Base-by-base conservation (phyloP, 2,329 filamentous ascomycete genomes). In the Nannizzia gypsea region DNA sequence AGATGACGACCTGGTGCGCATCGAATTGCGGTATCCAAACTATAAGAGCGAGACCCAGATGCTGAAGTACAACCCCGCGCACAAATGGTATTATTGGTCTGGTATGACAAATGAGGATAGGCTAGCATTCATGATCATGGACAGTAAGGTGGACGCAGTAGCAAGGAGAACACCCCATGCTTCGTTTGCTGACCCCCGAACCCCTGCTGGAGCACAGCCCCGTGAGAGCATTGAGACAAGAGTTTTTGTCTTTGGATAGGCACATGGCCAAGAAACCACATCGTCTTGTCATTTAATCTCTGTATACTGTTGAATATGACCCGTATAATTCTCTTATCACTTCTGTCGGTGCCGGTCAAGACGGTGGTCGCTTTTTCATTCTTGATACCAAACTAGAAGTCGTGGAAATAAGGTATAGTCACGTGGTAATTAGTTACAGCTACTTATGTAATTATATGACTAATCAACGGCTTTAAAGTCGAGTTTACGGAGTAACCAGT, bases 211-310 rank as follows among this genome's bases (percentile, higher is more conserved):
- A 52, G 89, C 87, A 3, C 83, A 84, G 64, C 82, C 81, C 0
- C 80, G 90, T 64, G 88, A 95, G 77, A 95, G 90, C 70, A 95
- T 96, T 70, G 91, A 96, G 73, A 88, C 96, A 15, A 81, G 91
- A 66, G 85, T 88, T 38, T 77, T 96, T 71, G 87, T 96, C 0
- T 95, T 96, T 78, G 88, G 87, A 17, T 77, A 65, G 66, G 13
- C 20, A 11, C 40, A 22, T 15, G 44, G 11, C 11, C 20, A 15
- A n/a, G n/a, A n/a, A 28, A 24, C 13, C 44, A 42, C 44, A 46
- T 28, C 24, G 5, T n/a, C 28, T 56, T 56, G 54, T 26, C 28
- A 6, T 28, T 2, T 57, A 34, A 1, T 34, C 28, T 40, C n/a
- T 17, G 6, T 38, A 6, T 58, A 50, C 50, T 15, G 20, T 38